These are phyloP conservation scores for Umbelopsis ramanniana DNA, from an alignment of 192 early-diverging fungal genomes.

Conservation along the genomic window DNA sequence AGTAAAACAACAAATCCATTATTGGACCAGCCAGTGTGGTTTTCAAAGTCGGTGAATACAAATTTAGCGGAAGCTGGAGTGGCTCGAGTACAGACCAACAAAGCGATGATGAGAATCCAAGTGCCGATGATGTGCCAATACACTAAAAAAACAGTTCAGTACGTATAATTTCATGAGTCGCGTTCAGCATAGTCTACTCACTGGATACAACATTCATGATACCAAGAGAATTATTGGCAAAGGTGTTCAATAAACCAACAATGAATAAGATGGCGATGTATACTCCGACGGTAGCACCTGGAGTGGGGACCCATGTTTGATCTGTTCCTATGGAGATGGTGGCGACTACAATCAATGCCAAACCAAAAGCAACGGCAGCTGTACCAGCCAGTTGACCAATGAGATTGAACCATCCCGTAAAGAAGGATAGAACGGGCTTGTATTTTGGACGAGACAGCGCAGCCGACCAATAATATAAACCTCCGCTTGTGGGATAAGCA, in stretches of 20 bases:
- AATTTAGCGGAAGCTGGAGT: conserved; percentile 30
- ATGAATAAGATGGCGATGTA: conserved; percentile 48
- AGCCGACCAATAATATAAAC: conserved; percentile 28
- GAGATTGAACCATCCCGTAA: conserved; percentile 49
- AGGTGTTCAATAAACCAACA: conserved; percentile 44
- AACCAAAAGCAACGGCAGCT: conserved; percentile 45
- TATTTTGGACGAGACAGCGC: conserved; percentile 39
- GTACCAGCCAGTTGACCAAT: conserved; percentile 48
- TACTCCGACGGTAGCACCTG: conserved; percentile 44
- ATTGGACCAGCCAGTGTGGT: conserved; percentile 41
- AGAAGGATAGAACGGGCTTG: conserved; percentile 48
- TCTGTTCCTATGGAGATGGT: conserved; percentile 27
- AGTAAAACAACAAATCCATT: conserved; percentile 33
- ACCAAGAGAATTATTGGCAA: conserved; percentile 37
- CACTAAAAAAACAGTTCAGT: conserved; percentile 13
- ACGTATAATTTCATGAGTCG: background rate
- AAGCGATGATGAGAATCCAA: conserved; percentile 36
- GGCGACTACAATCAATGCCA: conserved; percentile 39
- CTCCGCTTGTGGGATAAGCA: conserved; percentile 16
- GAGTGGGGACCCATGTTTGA: conserved; percentile 26
- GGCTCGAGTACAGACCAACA: conserved; percentile 32
- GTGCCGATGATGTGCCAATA: conserved; percentile 47
- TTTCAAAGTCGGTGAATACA: conserved; percentile 46
- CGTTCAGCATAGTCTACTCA: conserved; percentile 19
- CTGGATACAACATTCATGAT: conserved; percentile 46